phyloP scores from a whole-genome alignment of 495 filamentous ascomycete genomes.

The Penicillium manginii region DNA sequence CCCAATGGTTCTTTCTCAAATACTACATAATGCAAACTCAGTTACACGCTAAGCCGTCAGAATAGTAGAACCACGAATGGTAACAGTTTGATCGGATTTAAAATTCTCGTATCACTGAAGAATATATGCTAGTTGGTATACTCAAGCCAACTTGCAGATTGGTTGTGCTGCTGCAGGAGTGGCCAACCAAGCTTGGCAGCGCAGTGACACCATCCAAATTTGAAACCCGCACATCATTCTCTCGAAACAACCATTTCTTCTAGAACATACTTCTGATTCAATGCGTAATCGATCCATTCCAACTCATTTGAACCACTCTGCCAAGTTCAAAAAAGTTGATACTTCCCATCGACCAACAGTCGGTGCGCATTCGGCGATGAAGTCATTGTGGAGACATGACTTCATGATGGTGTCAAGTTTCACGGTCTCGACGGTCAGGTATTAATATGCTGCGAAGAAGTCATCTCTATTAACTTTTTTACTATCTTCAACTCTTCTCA shows the following conservation, averaged over 20 bases:
- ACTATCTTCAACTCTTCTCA: neutral
- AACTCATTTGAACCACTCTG: neutral
- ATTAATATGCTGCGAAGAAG: constrained; percentile 10
- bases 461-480: neutral
- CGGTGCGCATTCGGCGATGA: constrained; percentile 27
- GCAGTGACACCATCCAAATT: constrained; percentile 1
- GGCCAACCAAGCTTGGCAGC: neutral
- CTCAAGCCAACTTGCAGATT: too few relatives aligned
- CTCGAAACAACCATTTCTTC: neutral
- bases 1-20: too few relatives aligned
- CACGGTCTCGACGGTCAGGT: constrained; percentile 5
- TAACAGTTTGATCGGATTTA: neutral
- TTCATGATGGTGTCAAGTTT: constrained; percentile 43
- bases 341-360: constrained; percentile 3
- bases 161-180: neutral
- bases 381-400: constrained; percentile 42
- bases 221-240: neutral
- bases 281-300: neutral
- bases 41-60: too few relatives aligned
- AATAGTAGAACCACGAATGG: too few relatives aligned
- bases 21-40: too few relatives aligned
- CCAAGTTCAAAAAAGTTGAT: constrained; percentile 4
- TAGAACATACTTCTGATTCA: constrained; percentile 5
- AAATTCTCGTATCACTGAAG: too few relatives aligned
- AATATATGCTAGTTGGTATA: too few relatives aligned